Conservation (phyloP, 2,329 filamentous ascomycete species). For the Rhinocladiella mackenziei region DNA sequence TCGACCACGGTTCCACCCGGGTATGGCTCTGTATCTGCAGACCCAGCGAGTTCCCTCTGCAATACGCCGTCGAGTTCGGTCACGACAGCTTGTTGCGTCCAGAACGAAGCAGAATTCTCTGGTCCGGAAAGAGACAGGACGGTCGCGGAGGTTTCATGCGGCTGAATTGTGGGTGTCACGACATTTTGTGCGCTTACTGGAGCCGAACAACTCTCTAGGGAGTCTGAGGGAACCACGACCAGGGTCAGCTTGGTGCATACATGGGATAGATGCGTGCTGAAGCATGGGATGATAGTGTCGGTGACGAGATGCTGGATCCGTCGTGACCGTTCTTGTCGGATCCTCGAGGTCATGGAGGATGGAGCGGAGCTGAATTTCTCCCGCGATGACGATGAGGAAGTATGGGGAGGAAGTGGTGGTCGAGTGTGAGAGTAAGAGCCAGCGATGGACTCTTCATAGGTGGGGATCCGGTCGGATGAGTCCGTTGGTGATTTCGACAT, state of each 20-base stretch:
- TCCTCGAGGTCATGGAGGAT: conserved; percentile 3
- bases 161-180: conserved; percentile 27
- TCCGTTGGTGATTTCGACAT: conserved; percentile 14
- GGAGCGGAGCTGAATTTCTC: neutral
- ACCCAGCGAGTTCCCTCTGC: conserved; percentile 9
- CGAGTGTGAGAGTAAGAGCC: neutral
- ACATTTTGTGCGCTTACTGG: conserved; percentile 38
- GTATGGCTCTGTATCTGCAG: neutral
- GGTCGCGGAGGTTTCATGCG: conserved; percentile 21
- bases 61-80: conserved; percentile 34
- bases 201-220: conserved; percentile 20
- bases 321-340: conserved; percentile 33
- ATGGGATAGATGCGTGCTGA: conserved; percentile 39
- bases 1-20: neutral
- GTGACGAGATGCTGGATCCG: conserved; percentile 41
- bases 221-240: conserved; percentile 44
- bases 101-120: conserved; percentile 43
- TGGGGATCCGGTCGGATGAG: conserved; percentile 34
- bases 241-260: conserved; percentile 44
- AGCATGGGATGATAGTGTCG: conserved; percentile 40
- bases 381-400: conserved; percentile 32
- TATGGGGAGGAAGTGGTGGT: conserved; percentile 31
- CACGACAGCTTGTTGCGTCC: conserved; percentile 41
- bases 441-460: conserved; percentile 35
- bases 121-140: conserved; percentile 40